Conservation (phyloP, 805 yeast species). For the Candida silvatica region DNA sequence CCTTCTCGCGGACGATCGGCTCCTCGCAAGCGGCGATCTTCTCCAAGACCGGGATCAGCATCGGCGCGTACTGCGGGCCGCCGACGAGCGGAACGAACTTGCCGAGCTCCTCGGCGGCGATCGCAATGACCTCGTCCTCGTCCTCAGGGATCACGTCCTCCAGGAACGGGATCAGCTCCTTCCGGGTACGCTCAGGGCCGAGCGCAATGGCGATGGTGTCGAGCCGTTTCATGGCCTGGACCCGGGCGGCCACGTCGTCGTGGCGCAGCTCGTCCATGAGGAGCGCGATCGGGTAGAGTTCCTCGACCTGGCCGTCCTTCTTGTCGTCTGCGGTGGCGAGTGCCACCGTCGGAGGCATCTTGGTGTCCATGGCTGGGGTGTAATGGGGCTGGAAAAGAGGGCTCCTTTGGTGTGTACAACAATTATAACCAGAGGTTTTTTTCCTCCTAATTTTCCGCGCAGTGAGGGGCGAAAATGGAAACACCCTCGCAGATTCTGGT, state of each 20-base stretch:
- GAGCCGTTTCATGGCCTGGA: constrained; percentile 88
- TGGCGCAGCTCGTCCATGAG: constrained; percentile 92
- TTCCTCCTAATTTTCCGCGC: too few species aligned
- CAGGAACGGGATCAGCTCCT: constrained; percentile 83
- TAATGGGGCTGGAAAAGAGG: too few species aligned
- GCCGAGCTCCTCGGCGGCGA: constrained; percentile 85
- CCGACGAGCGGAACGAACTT: constrained; percentile 85
- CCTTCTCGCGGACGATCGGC: constrained; percentile 91
- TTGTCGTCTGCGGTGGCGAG: neutral
- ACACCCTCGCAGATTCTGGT: too few species aligned
- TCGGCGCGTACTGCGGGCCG: constrained; percentile 57
- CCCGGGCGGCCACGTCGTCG: constrained; percentile 90
- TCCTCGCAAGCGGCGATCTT: constrained; percentile 89
- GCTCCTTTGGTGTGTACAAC: too few species aligned
- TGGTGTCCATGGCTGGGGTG: neutral
- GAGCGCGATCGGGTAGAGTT: constrained; percentile 87
- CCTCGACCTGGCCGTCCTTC: constrained; percentile 29
- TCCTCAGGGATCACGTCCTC: constrained; percentile 91
- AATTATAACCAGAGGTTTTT: too few species aligned
- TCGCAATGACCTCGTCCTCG: constrained; percentile 96
- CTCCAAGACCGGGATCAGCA: constrained; percentile 63
- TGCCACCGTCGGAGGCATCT: neutral
- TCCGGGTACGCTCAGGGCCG: constrained; percentile 88
- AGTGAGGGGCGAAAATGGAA: too few species aligned
- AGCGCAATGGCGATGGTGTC: constrained; percentile 92